Evolutionary conservation across 345 rosid genomes (phyloP), one percentile per base, ranked within the genome.

Genomic region (Barbarea vulgaris): DNA sequence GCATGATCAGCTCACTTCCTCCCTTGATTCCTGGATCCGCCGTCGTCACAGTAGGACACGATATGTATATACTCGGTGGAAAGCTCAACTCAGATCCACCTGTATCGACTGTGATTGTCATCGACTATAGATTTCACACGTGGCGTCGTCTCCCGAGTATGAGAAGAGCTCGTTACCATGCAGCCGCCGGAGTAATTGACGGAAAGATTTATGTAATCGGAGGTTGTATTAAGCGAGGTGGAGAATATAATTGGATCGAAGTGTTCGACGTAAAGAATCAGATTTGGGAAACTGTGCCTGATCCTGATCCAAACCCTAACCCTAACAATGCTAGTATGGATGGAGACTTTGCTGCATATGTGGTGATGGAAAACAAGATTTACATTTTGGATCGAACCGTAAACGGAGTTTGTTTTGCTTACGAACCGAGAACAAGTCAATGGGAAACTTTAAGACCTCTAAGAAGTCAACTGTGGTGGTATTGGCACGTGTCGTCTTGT

Each of bases 121-220:
- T 71, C 27, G 39, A 71, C 9, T 71, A 37, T 9, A 48, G 25
- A 6, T 22, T n/a, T 9, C 36, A 54, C 8, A 69, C 73, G 21
- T 25, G 1, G 25, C 4, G 17, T 17, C 1, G 0, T 11, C 64
- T 56, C 64, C 63, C 10, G 30, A 5, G 1, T 19, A 55, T 55
- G 64, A 1, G 8, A 3, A 47, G 13, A n/a, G 30, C 1, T 12
- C 73, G 73, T 1, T 0, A 1, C 30, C 1, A 4, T 3, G 64
- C 73, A 11, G 62, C 73, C 14, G 39, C 75, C 4, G 64, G 73
- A 21, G 42, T 69, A 0, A 28, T 44, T 4, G 42, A 42, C 44
- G 44, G 74, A 14, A 56, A 56, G 33, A 69, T 69, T 8, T 69
- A 56, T 9, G 73, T 69, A 6, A 8, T 55, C 30, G 73, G 73